Conservation (phyloP, 2,329 filamentous ascomycete species). For the Exophiala sp. region DNA sequence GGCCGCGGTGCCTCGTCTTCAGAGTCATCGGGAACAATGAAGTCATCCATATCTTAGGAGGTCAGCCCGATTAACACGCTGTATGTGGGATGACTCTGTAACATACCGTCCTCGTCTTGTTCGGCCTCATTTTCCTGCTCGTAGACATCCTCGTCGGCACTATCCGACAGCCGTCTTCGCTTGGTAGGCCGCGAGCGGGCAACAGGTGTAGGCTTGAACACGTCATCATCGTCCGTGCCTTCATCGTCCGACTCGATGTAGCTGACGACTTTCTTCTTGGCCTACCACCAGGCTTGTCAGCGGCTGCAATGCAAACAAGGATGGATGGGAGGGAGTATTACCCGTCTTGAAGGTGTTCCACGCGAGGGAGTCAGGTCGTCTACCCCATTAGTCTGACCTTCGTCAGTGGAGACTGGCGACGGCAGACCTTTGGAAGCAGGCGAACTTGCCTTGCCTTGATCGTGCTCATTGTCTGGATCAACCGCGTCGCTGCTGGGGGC, state of each 20-base stretch:
- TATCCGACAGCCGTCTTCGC: conserved; percentile 56
- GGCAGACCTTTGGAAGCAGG: conserved; percentile 50
- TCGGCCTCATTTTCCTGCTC: conserved; percentile 57
- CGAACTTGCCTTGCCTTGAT: conserved; percentile 34
- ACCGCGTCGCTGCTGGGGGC: conserved; percentile 73
- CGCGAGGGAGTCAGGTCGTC: conserved; percentile 37
- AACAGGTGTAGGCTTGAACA: conserved; percentile 54
- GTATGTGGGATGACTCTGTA: neutral
- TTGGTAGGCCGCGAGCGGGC: conserved; percentile 46
- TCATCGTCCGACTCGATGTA: conserved; percentile 84
- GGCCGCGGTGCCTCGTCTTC: conserved; percentile 59
- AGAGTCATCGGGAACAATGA: conserved; percentile 80
- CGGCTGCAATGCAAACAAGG: neutral
- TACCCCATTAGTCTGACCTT: conserved; percentile 22
- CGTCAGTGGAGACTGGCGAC: conserved; percentile 43
- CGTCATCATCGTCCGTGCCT: conserved; percentile 60
- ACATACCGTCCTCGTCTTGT: conserved; percentile 46
- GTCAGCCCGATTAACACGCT: neutral
- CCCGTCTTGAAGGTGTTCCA: conserved; percentile 77
- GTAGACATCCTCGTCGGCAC: conserved; percentile 63
- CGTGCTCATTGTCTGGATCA: conserved; percentile 61
- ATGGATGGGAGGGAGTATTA: conserved; percentile 37
- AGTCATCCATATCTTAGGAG: conserved; percentile 71
- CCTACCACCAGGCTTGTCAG: conserved; percentile 38
- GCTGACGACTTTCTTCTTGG: conserved; percentile 59